Percentiles rank a stretch among this genome's conserved stretches.
phyloP scores from a whole-genome alignment of 2,329 filamentous ascomycete species.

The Penicillium vulpinum region DNA sequence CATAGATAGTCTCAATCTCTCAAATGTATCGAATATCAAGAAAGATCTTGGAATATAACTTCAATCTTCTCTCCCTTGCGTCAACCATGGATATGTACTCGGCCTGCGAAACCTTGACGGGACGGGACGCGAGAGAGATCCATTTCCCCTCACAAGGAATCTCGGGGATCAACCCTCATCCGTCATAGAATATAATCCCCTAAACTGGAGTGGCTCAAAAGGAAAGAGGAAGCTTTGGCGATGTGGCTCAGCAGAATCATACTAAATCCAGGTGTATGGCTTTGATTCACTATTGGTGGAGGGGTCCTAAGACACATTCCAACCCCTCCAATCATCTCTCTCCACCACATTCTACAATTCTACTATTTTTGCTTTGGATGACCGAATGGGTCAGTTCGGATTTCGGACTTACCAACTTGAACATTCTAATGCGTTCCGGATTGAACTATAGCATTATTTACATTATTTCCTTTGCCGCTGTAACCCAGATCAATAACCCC shows the following conservation, averaged over 20 bases:
- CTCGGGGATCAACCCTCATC: slow-evolving; percentile 3
- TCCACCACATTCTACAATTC: slow-evolving; percentile 21
- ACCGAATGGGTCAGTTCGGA: not conserved
- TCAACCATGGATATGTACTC: slow-evolving; percentile 34
- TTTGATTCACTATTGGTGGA: slow-evolving; percentile 14
- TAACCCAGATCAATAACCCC: slow-evolving; percentile 2
- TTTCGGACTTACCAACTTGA: not conserved
- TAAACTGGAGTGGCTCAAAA: slow-evolving; percentile 11
- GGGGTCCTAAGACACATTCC: slow-evolving; percentile 24
- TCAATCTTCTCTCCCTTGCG: slow-evolving; percentile 34
- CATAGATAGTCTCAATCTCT: not conserved
- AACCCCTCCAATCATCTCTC: slow-evolving; percentile 18
- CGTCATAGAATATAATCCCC: not conserved
- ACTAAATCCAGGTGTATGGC: slow-evolving; percentile 1
- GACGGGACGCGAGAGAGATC: slow-evolving; percentile 33
- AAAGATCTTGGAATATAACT: not conserved
- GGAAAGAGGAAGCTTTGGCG: slow-evolving; percentile 15
- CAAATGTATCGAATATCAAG: not conserved
- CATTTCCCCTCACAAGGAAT: not conserved
- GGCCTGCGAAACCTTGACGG: slow-evolving; percentile 44
- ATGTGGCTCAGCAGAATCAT: slow-evolving; percentile 23
- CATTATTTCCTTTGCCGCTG: slow-evolving; percentile 6
- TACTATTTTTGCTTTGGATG: not conserved
- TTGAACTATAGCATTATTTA: not conserved
- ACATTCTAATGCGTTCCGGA: not conserved